Evolutionary conservation across 768 basidiomycete genomes (phyloP), one percentile per base, ranked within the genome.

Genomic region (Tulasnella sp.): DNA sequence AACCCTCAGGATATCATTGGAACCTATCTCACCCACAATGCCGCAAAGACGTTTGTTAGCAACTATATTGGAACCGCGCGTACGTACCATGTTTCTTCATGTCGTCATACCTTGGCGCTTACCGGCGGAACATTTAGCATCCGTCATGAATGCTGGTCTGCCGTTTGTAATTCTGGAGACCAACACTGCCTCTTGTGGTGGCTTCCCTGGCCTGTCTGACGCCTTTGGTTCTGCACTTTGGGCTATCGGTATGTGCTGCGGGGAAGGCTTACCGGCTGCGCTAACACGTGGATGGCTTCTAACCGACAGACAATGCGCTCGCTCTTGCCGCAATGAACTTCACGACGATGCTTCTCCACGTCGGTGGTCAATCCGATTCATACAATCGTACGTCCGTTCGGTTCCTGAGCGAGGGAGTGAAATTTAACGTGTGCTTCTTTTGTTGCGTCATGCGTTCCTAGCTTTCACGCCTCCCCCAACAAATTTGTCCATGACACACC

Each of bases 81-180:
- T 57, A 34, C 17, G 55, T 57, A 40, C 21, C 9, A 9, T 45
- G 12, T 9, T 37, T 9, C 25, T 14, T 1, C 50, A 27, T n/a
- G 21, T 9, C 5, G 27, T 9, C 21, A 55, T 25, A 46, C 14
- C 21, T 55, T 46, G 21, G 6, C 6, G 31, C 40, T 45, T 23
- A 55, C 12, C 21, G 42, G 5, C 9, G n/a, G 4, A 12, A 32
- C 2, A 25, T 9, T 19, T 70, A 59, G 65, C 65, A 0, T 68
- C 69, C 32, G 66, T 68, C 2, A 74, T 77, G 61, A 21, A 25
- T 29, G 61, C 62, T 19, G 65, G 67, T n/a, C 68, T 68, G 57
- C 73, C 73, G 17, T 67, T 83, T 32, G 62, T 82, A 51, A 82
- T 84, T 81, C 74, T 84, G 61, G 83, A 86, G 67, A 83, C 80